Evolutionary conservation across 352 stramenopile genomes (phyloP).

Genomic region (Phytophthora aleatoria): DNA sequence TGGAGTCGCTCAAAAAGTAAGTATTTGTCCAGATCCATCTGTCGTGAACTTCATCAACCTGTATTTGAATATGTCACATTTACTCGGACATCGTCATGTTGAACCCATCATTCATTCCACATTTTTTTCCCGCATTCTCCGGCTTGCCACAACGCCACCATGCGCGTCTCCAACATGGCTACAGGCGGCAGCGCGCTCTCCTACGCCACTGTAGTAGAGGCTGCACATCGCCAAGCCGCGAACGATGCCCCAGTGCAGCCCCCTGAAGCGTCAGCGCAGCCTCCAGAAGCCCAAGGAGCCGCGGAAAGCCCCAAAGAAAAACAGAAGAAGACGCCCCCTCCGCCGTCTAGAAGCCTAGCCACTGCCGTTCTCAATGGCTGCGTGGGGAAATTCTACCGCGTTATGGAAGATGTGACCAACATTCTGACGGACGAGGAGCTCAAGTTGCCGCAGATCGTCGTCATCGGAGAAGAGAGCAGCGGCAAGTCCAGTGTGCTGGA

Average conservation of each 20-base stretch:
- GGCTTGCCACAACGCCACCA: not conserved
- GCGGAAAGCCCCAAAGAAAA: not conserved
- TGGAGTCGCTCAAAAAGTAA: too few species aligned
- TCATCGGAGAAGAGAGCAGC: conserved; percentile 51
- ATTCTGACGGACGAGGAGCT: conserved; percentile 21
- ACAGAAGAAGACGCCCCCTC: not conserved
- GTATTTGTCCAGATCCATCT: not conserved
- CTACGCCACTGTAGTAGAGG: not conserved
- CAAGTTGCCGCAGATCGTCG: conserved; percentile 44
- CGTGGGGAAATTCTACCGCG: conserved; percentile 38
- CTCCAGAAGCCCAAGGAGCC: not conserved
- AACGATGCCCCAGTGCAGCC: not conserved
- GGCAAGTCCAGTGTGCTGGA: conserved; percentile 59
- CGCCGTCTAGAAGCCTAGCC: conserved; percentile 11
- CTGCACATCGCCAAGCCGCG: not conserved
- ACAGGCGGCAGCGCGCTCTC: conserved; percentile 10
- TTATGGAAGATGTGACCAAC: conserved; percentile 27
- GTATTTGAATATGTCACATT: not conserved
- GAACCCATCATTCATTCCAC: conserved; percentile 8
- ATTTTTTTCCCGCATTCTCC: conserved; percentile 7
- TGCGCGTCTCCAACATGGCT: conserved; percentile 11
- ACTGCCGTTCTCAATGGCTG: conserved; percentile 39
- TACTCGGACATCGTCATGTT: conserved; percentile 10
- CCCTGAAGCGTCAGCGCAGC: not conserved
- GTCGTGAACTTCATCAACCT: not conserved